Evolutionary conservation across 208 protist genomes (phyloP).

Genomic region (Jaenimonas drosophilae): DNA sequence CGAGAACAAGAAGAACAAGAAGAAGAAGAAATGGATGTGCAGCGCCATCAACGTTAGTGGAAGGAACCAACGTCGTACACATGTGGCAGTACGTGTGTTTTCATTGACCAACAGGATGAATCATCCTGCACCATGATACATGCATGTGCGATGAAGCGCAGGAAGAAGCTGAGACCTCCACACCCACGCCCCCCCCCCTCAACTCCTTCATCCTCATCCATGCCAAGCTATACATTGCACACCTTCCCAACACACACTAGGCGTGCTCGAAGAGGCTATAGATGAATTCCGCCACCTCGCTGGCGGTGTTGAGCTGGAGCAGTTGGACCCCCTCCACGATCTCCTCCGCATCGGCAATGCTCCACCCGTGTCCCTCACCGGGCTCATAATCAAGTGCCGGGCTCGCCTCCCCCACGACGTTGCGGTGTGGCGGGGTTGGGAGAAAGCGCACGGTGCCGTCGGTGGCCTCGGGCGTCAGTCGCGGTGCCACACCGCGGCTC

Average conservation of each 20-base stretch:
- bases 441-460: background rate
- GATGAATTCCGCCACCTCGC: constrained; percentile 66
- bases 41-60: background rate
- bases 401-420: background rate
- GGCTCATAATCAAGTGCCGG: background rate
- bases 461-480: background rate
- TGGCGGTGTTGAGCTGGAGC: constrained; percentile 20
- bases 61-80: background rate
- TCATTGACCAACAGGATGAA: constrained; percentile 1
- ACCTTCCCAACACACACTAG: background rate
- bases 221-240: background rate
- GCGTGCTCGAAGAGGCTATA: constrained; percentile 36
- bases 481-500: background rate
- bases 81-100: background rate
- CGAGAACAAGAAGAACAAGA: background rate
- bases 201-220: too few relatives aligned
- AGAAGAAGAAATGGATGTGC: background rate
- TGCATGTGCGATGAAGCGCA: too few relatives aligned
- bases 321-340: background rate
- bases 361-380: background rate
- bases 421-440: background rate
- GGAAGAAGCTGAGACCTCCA: too few relatives aligned
- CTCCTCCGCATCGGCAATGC: too few relatives aligned
- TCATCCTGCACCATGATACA: too few relatives aligned
- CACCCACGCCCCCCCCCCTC: too few relatives aligned